These are phyloP conservation scores for Exophiala phaeomuriformis DNA, from an alignment of 2,329 filamentous ascomycete species.

Conservation along the genomic window DNA sequence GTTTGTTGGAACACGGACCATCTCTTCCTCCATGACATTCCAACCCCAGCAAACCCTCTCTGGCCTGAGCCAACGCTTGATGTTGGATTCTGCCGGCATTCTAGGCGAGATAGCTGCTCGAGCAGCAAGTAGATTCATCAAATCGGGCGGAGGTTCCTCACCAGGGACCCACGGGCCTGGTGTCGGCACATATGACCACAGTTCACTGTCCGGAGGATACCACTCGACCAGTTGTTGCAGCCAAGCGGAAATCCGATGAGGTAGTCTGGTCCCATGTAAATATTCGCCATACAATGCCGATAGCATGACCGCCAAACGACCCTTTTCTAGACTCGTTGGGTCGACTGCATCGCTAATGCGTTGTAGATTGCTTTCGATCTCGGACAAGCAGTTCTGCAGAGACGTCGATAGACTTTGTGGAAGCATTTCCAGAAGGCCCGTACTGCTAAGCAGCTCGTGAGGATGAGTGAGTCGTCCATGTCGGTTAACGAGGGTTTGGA, in stretches of 20 bases:
- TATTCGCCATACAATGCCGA: slow-evolving; percentile 23
- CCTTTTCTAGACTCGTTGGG: slow-evolving; percentile 11
- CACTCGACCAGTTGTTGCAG: slow-evolving; percentile 24
- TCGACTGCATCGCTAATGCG: background rate
- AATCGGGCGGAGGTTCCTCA: slow-evolving; percentile 21
- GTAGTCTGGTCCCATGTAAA: slow-evolving; percentile 25
- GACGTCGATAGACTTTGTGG: slow-evolving; percentile 8
- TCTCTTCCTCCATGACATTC: slow-evolving; percentile 37
- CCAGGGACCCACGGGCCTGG: slow-evolving; percentile 22
- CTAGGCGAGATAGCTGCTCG: slow-evolving; percentile 11
- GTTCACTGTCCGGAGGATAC: slow-evolving; percentile 30
- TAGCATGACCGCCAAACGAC: slow-evolving; percentile 19
- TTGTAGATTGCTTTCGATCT: slow-evolving; percentile 7
- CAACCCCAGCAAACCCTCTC: slow-evolving; percentile 37
- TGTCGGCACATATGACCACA: slow-evolving; percentile 27
- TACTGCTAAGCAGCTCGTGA: slow-evolving; percentile 19
- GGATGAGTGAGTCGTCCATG: slow-evolving; percentile 18
- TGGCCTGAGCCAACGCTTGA: slow-evolving; percentile 22
- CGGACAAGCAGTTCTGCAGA: slow-evolving; percentile 11
- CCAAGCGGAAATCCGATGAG: slow-evolving; percentile 34
- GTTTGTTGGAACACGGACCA: slow-evolving; percentile 17
- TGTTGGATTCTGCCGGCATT: slow-evolving; percentile 9
- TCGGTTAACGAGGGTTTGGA: slow-evolving; percentile 10
- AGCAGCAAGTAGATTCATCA: slow-evolving; percentile 22
- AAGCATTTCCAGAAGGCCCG: slow-evolving; percentile 19